Base-by-base conservation (phyloP, 805 yeast species). In the Candida tallmaniae region DNA sequence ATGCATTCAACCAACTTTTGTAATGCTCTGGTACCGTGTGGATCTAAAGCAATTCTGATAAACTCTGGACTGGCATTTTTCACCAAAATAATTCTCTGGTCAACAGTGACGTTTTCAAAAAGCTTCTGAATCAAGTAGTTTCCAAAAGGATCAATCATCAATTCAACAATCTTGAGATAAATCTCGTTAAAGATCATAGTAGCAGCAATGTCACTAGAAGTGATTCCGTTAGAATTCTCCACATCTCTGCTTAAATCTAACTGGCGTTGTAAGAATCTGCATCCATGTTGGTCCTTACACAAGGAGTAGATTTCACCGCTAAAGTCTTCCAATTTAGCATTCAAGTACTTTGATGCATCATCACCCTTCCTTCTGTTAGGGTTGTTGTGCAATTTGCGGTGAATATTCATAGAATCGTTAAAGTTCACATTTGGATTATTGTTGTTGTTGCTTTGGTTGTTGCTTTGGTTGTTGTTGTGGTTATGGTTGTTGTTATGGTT, bases 81-180 rank as follows among this genome's bases (percentile, higher is more conserved):
- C 20, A 90, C 82, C 30, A 93, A 58, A 11, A 68, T 58, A 10
- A 83, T 66, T 40, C 96, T 69, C 60, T 90, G 94, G 40, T 73
- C 80, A 24, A 70, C 68, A 23, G 72, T 65, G 17, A 88, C 82
- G 44, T 78, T 74, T 54, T 89, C 97, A 44, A 93, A 69, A 36
- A 93, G 62, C 58, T 90, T 93, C 60, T 93, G 98, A 45, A 94
- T 77, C 51, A 93, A 67, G 51, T 93, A 93, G 57, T 93, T 93
- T n/a, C 98, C 98, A 65, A 93, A 93, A 5, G 97, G 96, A 58
- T 89, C 96, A 20, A 75, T 74, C 97, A 93, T 90, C 43, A 93
- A 68, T 55, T 87, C 95, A 35, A 85, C 81, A 38, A 87, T 80
- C 47, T 85, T 81, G 23, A 73, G 64, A 45, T 78, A 75, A 28